Conservation (phyloP, 371 early-diverging fungal genomes). For the Mortierella sp. region DNA sequence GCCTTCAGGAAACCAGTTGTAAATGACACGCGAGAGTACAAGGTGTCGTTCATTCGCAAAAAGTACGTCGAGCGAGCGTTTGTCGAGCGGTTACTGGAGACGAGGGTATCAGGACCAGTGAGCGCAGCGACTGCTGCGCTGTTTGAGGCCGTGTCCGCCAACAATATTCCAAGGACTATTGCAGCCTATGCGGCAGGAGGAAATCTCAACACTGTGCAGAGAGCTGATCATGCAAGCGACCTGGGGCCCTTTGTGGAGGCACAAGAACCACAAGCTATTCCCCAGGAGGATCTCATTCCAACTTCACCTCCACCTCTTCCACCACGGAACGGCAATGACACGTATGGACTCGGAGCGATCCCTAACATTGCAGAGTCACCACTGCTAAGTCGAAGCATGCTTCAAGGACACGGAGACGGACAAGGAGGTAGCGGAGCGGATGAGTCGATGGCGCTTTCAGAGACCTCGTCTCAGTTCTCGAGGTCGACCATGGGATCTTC, state of each 20-base stretch:
- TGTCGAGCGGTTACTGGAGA: conserved; percentile 52
- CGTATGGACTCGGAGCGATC: not conserved
- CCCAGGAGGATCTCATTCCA: not conserved
- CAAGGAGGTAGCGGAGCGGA: not conserved
- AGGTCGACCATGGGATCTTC: conserved; percentile 30
- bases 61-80: conserved; percentile 65
- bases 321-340: conserved; percentile 12
- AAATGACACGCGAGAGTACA: conserved; percentile 56
- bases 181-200: conserved; percentile 52
- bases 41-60: conserved; percentile 61
- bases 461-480: conserved; percentile 19
- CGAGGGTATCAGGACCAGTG: not conserved
- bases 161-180: conserved; percentile 37
- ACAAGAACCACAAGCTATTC: not conserved
- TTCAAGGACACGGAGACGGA: not conserved
- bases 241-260: not conserved
- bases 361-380: conserved; percentile 12
- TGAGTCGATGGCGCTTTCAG: conserved; percentile 5
- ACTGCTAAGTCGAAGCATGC: not conserved
- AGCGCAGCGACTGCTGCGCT: conserved; percentile 35
- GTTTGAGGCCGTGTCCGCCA: conserved; percentile 36
- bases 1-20: conserved; percentile 36
- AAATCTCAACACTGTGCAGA: conserved; percentile 45
- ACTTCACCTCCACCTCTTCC: conserved; percentile 4
- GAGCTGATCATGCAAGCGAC: conserved; percentile 24